phyloP scores from a whole-genome alignment of 106 monocot species.

The Phalaenopsis equestris region DNA sequence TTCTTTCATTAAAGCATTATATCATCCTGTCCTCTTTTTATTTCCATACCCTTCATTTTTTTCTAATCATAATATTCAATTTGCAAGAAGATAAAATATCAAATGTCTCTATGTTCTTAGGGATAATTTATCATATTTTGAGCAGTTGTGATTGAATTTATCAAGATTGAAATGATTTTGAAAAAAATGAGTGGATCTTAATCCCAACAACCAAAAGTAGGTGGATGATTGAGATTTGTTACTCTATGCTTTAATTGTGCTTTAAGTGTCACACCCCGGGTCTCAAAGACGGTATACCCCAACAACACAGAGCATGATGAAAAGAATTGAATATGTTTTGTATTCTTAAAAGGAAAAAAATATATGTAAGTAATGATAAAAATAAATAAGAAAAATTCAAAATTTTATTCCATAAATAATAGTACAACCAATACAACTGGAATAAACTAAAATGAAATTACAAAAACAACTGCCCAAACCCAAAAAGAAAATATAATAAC shows the following conservation, averaged over 20 bases:
- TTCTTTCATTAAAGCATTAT: not conserved
- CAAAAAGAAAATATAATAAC: too few relatives aligned
- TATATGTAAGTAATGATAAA: too few relatives aligned
- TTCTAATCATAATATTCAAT: not conserved
- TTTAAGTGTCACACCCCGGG: too few relatives aligned
- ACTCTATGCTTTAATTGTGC: not conserved
- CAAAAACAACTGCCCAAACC: too few relatives aligned
- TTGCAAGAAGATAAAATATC: not conserved
- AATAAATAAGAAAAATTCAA: too few relatives aligned
- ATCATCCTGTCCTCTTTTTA: not conserved
- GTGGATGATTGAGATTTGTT: not conserved
- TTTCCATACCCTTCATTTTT: not conserved
- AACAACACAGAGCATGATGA: too few relatives aligned
- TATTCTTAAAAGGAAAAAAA: too few relatives aligned
- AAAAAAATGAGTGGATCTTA: not conserved
- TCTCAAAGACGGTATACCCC: too few relatives aligned
- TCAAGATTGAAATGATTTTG: not conserved
- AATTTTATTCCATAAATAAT: too few relatives aligned
- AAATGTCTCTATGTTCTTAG: not conserved
- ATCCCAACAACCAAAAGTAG: not conserved
- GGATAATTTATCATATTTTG: not conserved
- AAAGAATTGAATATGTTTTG: too few relatives aligned
- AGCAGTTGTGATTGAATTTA: not conserved
- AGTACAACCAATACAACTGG: too few relatives aligned
- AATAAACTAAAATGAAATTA: too few relatives aligned